These are phyloP conservation scores for Arthrobotrys musiformis DNA, from an alignment of 2,329 filamentous ascomycete genomes.

Conservation along the genomic window DNA sequence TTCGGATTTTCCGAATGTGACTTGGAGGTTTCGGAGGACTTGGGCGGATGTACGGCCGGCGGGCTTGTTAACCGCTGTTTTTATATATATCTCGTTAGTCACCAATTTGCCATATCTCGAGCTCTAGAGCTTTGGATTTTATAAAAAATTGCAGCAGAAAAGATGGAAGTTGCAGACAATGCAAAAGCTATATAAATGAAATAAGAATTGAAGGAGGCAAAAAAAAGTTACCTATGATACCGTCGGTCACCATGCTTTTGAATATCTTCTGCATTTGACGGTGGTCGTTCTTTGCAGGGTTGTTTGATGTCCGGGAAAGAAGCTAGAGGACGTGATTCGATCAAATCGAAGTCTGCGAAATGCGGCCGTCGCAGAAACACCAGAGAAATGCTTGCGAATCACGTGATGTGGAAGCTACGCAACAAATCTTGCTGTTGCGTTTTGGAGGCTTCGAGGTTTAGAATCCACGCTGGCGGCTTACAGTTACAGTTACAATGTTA, in stretches of 20 bases:
- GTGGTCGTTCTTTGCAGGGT: neutral
- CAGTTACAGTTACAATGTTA: no score
- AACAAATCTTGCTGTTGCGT: conserved; percentile 10
- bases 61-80: conserved; percentile 89
- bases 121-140: no score
- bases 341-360: neutral
- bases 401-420: neutral
- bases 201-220: neutral
- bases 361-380: conserved; percentile 4
- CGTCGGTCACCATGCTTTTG: conserved; percentile 44
- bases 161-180: neutral
- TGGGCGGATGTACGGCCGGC: conserved; percentile 86
- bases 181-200: neutral
- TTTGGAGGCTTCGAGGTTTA: neutral
- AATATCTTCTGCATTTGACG: conserved; percentile 32
- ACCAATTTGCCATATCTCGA: no score
- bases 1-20: conserved; percentile 80
- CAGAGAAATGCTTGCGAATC: neutral
- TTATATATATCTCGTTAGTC: no score
- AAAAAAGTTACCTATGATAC: conserved; percentile 40
- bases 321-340: neutral
- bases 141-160: no score
- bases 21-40: conserved; percentile 86
- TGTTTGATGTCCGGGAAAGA: neutral
- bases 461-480: no score